These are phyloP conservation scores for Dactylella cylindrospora DNA, from an alignment of 2,329 filamentous ascomycete species.

Conservation along the genomic window DNA sequence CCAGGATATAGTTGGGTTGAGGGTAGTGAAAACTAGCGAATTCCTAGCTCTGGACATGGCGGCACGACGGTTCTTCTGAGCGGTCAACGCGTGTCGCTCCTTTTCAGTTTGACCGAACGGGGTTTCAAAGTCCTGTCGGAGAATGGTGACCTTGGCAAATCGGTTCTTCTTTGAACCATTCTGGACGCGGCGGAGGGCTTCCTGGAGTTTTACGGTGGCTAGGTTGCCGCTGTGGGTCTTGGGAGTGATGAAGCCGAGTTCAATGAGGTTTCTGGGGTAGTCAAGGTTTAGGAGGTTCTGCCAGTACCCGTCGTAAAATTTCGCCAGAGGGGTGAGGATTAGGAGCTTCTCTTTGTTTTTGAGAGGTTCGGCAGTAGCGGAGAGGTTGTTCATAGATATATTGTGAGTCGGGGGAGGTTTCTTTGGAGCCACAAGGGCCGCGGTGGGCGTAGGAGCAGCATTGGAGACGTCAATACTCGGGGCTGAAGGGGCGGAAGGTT, in stretches of 20 bases:
- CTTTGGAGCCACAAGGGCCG: constrained; percentile 70
- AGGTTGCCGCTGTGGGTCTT: constrained; percentile 89
- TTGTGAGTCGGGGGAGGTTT: constrained; percentile 87
- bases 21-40: constrained; percentile 88
- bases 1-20: constrained; percentile 90
- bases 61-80: constrained; percentile 81
- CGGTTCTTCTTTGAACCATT: constrained; percentile 75
- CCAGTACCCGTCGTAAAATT: constrained; percentile 95
- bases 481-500: constrained; percentile 58
- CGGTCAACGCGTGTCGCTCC: constrained; percentile 86
- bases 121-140: constrained; percentile 90
- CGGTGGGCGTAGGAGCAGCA: constrained; percentile 68
- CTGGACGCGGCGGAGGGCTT: constrained; percentile 81
- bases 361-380: constrained; percentile 73
- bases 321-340: constrained; percentile 86
- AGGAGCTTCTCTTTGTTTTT: constrained; percentile 81
- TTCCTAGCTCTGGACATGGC: constrained; percentile 94
- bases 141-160: constrained; percentile 90
- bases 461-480: constrained; percentile 58
- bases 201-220: constrained; percentile 79
- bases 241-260: constrained; percentile 91
- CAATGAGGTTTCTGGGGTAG: constrained; percentile 94
- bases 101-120: constrained; percentile 77
- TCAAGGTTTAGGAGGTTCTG: constrained; percentile 79
- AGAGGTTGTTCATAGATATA: constrained; percentile 95